Conservation (phyloP, 140 eudicot species). For the Bidens hawaiensis region DNA sequence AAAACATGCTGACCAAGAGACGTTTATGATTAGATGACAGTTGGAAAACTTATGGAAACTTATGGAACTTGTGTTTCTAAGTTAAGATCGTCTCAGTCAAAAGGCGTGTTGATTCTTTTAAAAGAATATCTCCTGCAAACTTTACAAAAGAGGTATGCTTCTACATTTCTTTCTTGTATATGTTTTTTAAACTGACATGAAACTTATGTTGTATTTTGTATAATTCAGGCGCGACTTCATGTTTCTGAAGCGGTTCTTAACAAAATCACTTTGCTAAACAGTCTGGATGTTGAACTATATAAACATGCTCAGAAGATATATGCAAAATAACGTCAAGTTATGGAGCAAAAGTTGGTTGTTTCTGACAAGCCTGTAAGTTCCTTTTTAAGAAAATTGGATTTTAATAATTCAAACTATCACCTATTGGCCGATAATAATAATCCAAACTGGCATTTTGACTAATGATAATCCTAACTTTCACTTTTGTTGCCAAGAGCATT, state of each 20-base stretch:
- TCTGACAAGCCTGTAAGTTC: slow-evolving; percentile 27
- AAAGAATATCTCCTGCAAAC: slow-evolving; percentile 61
- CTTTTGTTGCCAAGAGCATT: too few relatives aligned
- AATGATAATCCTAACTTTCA: too few relatives aligned
- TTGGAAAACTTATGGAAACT: slow-evolving; percentile 50
- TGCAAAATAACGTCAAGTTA: slow-evolving; percentile 41
- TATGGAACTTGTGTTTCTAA: slow-evolving; percentile 58
- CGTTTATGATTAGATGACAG: slow-evolving; percentile 42
- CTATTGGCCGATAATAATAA: too few relatives aligned
- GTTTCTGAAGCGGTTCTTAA: slow-evolving; percentile 54
- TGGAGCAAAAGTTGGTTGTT: slow-evolving; percentile 35
- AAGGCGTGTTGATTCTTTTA: slow-evolving; percentile 52
- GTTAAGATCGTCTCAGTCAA: slow-evolving; percentile 58
- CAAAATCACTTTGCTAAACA: slow-evolving; percentile 59
- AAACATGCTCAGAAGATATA: slow-evolving; percentile 60
- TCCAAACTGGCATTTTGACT: too few relatives aligned
- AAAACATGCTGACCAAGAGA: slow-evolving; percentile 10
- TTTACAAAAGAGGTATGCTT: slow-evolving; percentile 78
- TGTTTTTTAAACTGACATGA: neutral
- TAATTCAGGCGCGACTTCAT: slow-evolving; percentile 54
- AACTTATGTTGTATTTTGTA: slow-evolving; percentile 6
- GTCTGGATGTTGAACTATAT: slow-evolving; percentile 82
- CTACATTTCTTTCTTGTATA: neutral
- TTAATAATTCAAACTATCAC: too few relatives aligned
- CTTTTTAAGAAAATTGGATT: too few relatives aligned